Evolutionary conservation across 306 rosid genomes (phyloP), one percentile per base, ranked within the genome.

Genomic region (Quercus suber): DNA sequence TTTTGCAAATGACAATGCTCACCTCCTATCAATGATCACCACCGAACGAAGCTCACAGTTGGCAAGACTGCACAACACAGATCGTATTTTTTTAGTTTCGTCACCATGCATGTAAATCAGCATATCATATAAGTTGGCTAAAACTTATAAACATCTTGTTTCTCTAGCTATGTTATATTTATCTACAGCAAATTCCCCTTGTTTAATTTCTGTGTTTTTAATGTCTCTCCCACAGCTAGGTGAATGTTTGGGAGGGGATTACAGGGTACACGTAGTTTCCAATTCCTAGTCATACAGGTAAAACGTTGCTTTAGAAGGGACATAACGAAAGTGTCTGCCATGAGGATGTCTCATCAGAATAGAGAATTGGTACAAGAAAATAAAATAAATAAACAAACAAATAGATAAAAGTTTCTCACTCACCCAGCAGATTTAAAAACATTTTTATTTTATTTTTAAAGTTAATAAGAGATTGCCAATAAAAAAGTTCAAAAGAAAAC

Each of bases 21-120:
- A 94, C 98, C 97, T 85, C 64, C 85, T 89, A 76, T 94, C 99
- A 71, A 91, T 65, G 55, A 91, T 80, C 28, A 92, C 88, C 87
- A 92, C 59, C 25, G 99, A 94, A 55, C 97, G 99, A 78, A 94
- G 97, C 85, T 92, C 99, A 51, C 97, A 88, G 67, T 94, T 94
- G 3, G 90, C 85, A 85, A 91, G 91, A 82, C 97, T 94, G 97
- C 88, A 81, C 21, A 73, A 73, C 14, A 59, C 13, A 37, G 9
- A 70, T 61, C 30, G 19, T 71, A 67, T 27, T 17, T 45, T 51
- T 21, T 79, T 6, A 30, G 77, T 69, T 80, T 79, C 75, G 75
- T 33, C 30, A 33, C 57, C 14, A 45, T 11, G 15, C 1, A 10
- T 45, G 52, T 11, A 61, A 27, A 61, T 13, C n/a, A 61, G n/a